Base-by-base conservation (phyloP, 2,329 filamentous ascomycete genomes). In the Plenodomus tracheiphilus region DNA sequence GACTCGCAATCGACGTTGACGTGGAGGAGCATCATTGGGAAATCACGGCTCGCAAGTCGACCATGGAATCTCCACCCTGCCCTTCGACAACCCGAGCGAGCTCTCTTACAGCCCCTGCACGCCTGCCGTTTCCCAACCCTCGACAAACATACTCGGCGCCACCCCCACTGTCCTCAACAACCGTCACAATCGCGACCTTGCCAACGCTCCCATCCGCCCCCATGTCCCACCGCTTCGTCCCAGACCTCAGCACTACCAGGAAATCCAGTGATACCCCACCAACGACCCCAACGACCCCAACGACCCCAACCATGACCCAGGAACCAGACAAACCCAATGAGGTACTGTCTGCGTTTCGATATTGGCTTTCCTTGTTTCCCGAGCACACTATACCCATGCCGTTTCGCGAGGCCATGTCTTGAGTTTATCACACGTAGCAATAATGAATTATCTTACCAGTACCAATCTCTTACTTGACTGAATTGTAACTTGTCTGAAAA, bases 311-410 rank as follows among this genome's bases (percentile, higher is more conserved):
- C 38, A 9, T 19, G 18, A 9, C n/a, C 6, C 18, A 20, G 15
- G 10, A 22, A 25, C 20, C 18, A n/a, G 21, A 41, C 13, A 32
- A 15, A 15, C 6, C n/a, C 21, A 16, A 38, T 6, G 16, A 40
- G 2, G 21, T 25, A 15, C 6, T 38, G 10, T 30, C 48, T 21
- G 38, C 46, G 15, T 55, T 58, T 28, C 46, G 49, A 35, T 39
- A 54, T 11, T 58, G 54, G 49, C 48, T 58, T 39, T 51, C 49
- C 4, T 40, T 49, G 30, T 56, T 58, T 20, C 48, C 55, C 11
- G 43, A 46, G 41, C 40, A 45, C 30, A 42, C 41, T 25, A 58
- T 58, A 56, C 55, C 55, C 52, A 47, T 46, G 41, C 37, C 46
- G 20, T 55, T 58, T 25, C 46, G 49, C 20, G 47, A 53, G 35